Evolutionary conservation across 2,329 filamentous ascomycete genomes (phyloP), one percentile per base, ranked within the genome.

Genomic region (Fusarium sacchari): DNA sequence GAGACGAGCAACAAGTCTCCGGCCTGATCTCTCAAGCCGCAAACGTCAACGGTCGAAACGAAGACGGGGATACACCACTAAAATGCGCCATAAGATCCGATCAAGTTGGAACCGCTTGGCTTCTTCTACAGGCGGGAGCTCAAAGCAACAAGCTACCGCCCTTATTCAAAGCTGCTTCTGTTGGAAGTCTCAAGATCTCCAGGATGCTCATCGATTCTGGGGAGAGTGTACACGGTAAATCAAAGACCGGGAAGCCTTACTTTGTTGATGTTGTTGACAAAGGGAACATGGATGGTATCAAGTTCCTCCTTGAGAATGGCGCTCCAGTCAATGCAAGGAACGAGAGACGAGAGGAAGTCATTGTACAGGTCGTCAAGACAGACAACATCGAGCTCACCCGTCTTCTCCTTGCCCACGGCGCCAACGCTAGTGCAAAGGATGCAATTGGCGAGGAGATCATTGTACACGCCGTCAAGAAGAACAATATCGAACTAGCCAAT

Each of bases 1-100:
- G 63, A 4, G 46, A 67, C 2, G 65, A 67, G 20, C 40, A 53
- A 37, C 65, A 67, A 24, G 47, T 67, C 2, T 47, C 36, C 0
- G 64, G 53, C 12, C 42, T 67, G 0, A 46, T 67, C 7, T 43
- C 63, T 1, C 63, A 67, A 46, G 30, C 18, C 4, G 47, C n/a
- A 15, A 67, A 53, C 18, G 28, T 67, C 11, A 50, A 67, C 24
- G 63, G 65, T 12, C 53, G 63, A 5, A 67, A 61, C 9, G 53
- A 61, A 15, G 55, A 67, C 7, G 65, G 65, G 5, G 43, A 67
- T 20, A 67, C 65, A 8, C 46, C 65, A 2, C n/a, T 67, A 2
- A 53, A 47, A 11, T 67, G 65, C 1, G 55, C 65, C 3, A 67
- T 67, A 2, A 20, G 17, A 22, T 24, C 22, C 0, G 65, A 67